A percentile compares a stretch with the other conserved stretches of the same genome.
phyloP scores from a whole-genome alignment of 805 yeast species.

The Phaffomyces opuntiae region DNA sequence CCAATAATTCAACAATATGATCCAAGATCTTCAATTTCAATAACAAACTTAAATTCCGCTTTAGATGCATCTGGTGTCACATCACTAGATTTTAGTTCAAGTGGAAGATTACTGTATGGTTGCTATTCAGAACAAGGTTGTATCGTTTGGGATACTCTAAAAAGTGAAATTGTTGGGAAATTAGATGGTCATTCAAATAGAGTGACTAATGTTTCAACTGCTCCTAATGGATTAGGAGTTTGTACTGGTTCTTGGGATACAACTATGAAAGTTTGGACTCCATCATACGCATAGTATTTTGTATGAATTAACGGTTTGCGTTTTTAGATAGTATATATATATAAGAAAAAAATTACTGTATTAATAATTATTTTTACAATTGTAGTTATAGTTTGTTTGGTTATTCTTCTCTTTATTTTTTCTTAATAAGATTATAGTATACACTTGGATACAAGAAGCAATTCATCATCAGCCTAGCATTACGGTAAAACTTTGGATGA shows the following conservation, averaged over 20 bases:
- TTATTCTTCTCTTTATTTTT: not conserved
- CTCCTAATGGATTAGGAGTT: conserved; percentile 71
- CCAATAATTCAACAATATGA: not conserved
- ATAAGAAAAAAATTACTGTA: too few relatives aligned
- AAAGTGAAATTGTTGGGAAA: conserved; percentile 56
- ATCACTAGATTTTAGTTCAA: conserved; percentile 63
- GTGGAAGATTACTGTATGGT: conserved; percentile 69
- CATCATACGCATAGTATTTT: conserved; percentile 19
- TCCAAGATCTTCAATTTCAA: conserved; percentile 19
- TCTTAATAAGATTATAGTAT: not conserved
- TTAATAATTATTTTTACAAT: too few relatives aligned
- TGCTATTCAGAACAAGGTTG: conserved; percentile 75
- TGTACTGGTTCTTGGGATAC: conserved; percentile 80
- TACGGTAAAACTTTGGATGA: not conserved
- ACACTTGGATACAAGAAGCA: too few relatives aligned
- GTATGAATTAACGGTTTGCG: not conserved
- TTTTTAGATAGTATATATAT: too few relatives aligned
- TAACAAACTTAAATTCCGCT: conserved; percentile 13
- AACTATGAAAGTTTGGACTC: conserved; percentile 61
- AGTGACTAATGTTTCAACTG: conserved; percentile 54
- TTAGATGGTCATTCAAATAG: conserved; percentile 59
- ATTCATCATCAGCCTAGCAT: not conserved
- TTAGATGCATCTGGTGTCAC: conserved; percentile 63
- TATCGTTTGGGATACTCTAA: conserved; percentile 69
- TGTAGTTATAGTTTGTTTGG: too few relatives aligned